Conservation (phyloP, 768 basidiomycete genomes). For the Daedalea quercina region DNA sequence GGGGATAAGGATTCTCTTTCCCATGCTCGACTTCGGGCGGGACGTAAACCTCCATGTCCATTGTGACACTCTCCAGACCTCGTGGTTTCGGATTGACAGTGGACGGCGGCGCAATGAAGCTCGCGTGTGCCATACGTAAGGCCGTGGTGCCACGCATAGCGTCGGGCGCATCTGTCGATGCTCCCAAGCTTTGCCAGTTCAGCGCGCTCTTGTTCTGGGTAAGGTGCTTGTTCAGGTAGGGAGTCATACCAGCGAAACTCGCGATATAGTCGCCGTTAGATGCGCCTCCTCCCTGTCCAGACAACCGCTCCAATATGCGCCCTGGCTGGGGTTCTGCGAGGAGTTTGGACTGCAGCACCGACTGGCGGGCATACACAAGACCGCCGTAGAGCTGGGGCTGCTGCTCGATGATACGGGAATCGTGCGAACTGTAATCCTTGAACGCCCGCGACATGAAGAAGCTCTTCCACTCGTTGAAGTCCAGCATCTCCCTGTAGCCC, state of each 20-base stretch:
- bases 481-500: not conserved
- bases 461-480: not conserved
- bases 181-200: constrained; percentile 20
- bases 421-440: constrained; percentile 15
- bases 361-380: constrained; percentile 50
- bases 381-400: constrained; percentile 61
- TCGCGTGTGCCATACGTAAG: constrained; percentile 24
- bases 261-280: constrained; percentile 20
- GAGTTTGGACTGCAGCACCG: constrained; percentile 47
- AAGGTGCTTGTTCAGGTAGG: constrained; percentile 17
- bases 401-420: constrained; percentile 43
- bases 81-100: constrained; percentile 38
- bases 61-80: constrained; percentile 30
- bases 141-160: constrained; percentile 12
- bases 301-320: constrained; percentile 32
- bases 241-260: constrained; percentile 40
- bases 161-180: constrained; percentile 9
- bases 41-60: constrained; percentile 28
- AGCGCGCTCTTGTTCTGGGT: constrained; percentile 19
- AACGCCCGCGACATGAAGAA: constrained; percentile 35
- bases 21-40: constrained; percentile 20
- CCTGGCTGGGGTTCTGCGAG: constrained; percentile 50
- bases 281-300: too few species aligned
- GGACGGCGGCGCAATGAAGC: constrained; percentile 32
- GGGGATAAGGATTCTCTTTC: constrained; percentile 37